Evolutionary conservation across 768 basidiomycete genomes (phyloP).

Genomic region (Kwoniella shandongensis): DNA sequence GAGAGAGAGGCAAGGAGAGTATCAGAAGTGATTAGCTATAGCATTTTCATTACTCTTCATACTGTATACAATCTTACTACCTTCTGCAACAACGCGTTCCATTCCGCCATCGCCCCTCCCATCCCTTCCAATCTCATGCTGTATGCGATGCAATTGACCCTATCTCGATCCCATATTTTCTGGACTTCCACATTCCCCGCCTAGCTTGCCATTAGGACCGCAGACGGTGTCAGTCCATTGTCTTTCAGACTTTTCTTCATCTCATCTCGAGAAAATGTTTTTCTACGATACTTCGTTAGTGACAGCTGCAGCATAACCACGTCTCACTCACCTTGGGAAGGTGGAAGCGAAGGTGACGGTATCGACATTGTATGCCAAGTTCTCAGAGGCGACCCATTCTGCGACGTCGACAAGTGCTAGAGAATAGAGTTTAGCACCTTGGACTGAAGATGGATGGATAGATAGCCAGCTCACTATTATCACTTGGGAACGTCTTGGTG

Average conservation of each 20-base stretch:
- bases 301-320: not conserved
- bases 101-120: too few relatives aligned
- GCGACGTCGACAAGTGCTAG: slow-evolving; percentile 80
- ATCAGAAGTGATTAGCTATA: too few relatives aligned
- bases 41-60: too few relatives aligned
- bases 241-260: slow-evolving; percentile 77
- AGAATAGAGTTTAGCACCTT: not conserved
- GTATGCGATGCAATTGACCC: too few relatives aligned
- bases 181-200: not conserved
- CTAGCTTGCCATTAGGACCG: slow-evolving; percentile 59
- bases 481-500: slow-evolving; percentile 57
- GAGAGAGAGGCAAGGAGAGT: too few relatives aligned
- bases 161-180: too few relatives aligned
- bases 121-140: too few relatives aligned
- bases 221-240: slow-evolving; percentile 85
- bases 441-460: not conserved
- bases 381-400: slow-evolving; percentile 79
- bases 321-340: slow-evolving; percentile 71
- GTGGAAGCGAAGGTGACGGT: slow-evolving; percentile 74
- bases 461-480: slow-evolving; percentile 39
- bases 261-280: slow-evolving; percentile 70
- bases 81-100: too few relatives aligned
- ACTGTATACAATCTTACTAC: too few relatives aligned
- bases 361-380: slow-evolving; percentile 68
- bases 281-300: slow-evolving; percentile 58